A percentile compares a stretch with the other conserved stretches of the same genome.
Evolutionary conservation across 768 basidiomycete genomes (phyloP).

Genomic region (Leccinum rimulosum): DNA sequence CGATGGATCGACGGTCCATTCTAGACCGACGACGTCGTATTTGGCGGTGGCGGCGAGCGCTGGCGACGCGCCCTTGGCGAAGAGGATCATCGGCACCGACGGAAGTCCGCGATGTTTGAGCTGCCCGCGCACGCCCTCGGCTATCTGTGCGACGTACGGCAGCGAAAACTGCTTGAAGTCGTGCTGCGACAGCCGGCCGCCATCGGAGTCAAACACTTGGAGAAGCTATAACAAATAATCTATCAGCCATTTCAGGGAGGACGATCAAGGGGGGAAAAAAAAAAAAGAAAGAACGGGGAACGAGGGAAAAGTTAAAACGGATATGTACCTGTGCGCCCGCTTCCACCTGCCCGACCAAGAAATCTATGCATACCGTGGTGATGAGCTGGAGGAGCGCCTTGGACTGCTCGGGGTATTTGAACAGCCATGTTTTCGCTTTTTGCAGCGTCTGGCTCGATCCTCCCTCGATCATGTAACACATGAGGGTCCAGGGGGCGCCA

Average conservation of each 20-base stretch:
- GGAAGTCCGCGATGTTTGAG: slow-evolving; percentile 55
- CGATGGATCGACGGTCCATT: slow-evolving; percentile 84
- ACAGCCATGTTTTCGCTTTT: slow-evolving; percentile 93
- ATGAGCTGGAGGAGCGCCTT: slow-evolving; percentile 73
- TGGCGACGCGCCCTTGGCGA: slow-evolving; percentile 91
- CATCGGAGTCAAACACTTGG: slow-evolving; percentile 98
- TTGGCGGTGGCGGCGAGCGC: slow-evolving; percentile 64
- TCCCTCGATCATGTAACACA: slow-evolving; percentile 98
- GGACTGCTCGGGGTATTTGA: slow-evolving; percentile 83
- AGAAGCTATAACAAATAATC: slow-evolving; percentile 55
- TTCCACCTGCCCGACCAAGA: slow-evolving; percentile 86
- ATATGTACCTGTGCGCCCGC: slow-evolving; percentile 92
- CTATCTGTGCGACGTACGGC: slow-evolving; percentile 74
- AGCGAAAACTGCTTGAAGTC: slow-evolving; percentile 85
- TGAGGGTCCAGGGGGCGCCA: slow-evolving; percentile 97
- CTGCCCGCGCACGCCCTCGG: slow-evolving; percentile 58
- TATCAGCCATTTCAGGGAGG: neutral
- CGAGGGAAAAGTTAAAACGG: neutral
- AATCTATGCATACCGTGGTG: slow-evolving; percentile 87
- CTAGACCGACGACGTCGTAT: slow-evolving; percentile 88
- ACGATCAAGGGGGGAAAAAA: no score
- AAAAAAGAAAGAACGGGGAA: no score
- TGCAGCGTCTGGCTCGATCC: slow-evolving; percentile 88
- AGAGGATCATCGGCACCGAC: slow-evolving; percentile 80
- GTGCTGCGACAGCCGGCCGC: slow-evolving; percentile 85